phyloP scores from a whole-genome alignment of 1,139 yeast species.

The Sugiyamaella grinbergsii region DNA sequence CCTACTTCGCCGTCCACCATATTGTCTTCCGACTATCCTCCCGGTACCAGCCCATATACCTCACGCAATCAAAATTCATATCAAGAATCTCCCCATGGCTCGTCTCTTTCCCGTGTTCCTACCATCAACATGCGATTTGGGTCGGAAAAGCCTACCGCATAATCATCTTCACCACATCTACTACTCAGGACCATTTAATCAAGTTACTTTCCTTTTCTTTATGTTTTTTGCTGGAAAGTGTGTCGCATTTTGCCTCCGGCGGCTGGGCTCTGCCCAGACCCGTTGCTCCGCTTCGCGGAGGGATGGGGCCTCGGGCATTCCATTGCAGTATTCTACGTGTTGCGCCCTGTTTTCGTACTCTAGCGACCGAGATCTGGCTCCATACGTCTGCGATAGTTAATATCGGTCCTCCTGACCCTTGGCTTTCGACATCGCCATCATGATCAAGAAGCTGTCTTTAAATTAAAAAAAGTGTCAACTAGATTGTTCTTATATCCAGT shows the following conservation, averaged over 20 bases:
- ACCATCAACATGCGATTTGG: slow-evolving; percentile 17
- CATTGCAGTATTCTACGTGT: no score
- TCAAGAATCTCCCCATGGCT: slow-evolving; percentile 3
- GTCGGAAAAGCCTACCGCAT: slow-evolving; percentile 11
- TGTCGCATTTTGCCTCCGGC: no score
- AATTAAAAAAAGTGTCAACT: slow-evolving; percentile 44
- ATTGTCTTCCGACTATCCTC: slow-evolving; percentile 12
- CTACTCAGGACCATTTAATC: not conserved
- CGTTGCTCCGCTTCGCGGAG: slow-evolving; percentile 1
- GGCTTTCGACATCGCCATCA: slow-evolving; percentile 41
- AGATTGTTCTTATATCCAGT: slow-evolving; percentile 40
- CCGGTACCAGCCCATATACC: slow-evolving; percentile 9
- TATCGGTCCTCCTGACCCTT: slow-evolving; percentile 18
- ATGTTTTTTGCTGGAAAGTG: slow-evolving; percentile 1
- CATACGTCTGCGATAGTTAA: slow-evolving; percentile 14
- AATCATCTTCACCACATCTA: no score
- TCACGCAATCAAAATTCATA: slow-evolving; percentile 12
- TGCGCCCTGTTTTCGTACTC: not conserved
- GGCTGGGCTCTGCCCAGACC: no score
- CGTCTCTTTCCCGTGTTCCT: slow-evolving; percentile 12
- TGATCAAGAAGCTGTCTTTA: slow-evolving; percentile 46
- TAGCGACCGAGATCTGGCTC: not conserved
- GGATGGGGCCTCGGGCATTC: no score
- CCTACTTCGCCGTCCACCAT: slow-evolving; percentile 12
- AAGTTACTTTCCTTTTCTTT: not conserved